Base-by-base conservation (phyloP, 192 early-diverging fungal genomes). In the Coemansia sp. region DNA sequence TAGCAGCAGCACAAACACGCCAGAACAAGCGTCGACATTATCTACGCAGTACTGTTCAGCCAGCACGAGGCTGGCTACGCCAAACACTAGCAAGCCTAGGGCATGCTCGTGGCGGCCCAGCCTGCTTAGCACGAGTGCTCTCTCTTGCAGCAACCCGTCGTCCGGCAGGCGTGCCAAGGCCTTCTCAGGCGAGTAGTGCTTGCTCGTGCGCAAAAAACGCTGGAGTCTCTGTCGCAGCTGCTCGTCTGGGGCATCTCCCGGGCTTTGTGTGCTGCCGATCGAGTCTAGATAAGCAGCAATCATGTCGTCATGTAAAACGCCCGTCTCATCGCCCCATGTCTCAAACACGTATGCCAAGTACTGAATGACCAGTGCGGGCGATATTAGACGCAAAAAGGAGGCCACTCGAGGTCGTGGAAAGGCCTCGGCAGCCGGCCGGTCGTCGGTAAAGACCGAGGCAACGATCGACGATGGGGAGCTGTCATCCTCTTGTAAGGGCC, bases 51-150 rank as follows among this genome's bases (percentile, higher is more conserved):
- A 82, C 79, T 89, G 64, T 85, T 93, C 83, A 12, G 81, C 75
- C 31, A 73, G 70, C 50, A 55, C 6, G 20, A 73, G 60, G 16
- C 90, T 90, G 18, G 82, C 72, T 25, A 98, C 78, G 59, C 90
- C 89, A 72, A 91, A 91, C 13, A 95, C 89, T 69, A 92, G 89
- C 62, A 96, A 87, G 45, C 83, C 73, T 25, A 98, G 76, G 4
- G 94, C 92, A 62, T 98, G 93, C 57, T 90, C 89, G 61, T 96
- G 94, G 48, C 91, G 88, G 10, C 90, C 90, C 58, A 97, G 87
- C 43, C 91, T 80, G 66, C 91, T 88, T 6, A 97, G 82, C 10
- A 96, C 76, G 33, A 92, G 80, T 0, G 90, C 91, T 8, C 91
- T 83, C 72, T 95, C 95, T 67, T 93, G 91, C 68, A 86, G 92